Base-by-base conservation (phyloP, 1,284 basidiomycete genomes). In the Ganoderma leucocontextum region DNA sequence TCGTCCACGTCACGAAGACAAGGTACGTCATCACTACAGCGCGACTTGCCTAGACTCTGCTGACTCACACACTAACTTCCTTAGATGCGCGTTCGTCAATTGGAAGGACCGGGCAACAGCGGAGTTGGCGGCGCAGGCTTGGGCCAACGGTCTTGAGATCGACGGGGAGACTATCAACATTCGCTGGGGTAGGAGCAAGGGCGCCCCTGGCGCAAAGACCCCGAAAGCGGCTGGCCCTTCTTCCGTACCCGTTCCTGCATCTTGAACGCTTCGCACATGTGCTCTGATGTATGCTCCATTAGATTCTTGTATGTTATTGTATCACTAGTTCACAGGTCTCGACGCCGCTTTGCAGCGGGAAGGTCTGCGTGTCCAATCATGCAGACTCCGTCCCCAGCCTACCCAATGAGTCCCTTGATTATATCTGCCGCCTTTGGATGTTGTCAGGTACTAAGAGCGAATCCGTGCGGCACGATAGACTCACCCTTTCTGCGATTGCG, bases 31-130 rank as follows among this genome's bases (percentile, higher is more conserved):
- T 38, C 33, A 9, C 39, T 60, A 19, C 35, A 59, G 33, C 33
- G 17, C 19, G 47, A 36, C 47, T 12, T 49, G 22, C 41, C 58
- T 60, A 29, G 15, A 47, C 22, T 52, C 59, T 6, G 44, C 59
- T 52, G 69, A 72, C 49, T 73, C 38, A 9, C 17, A 33, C 6
- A 13, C 33, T 9, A 49, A 42, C 59, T 33, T 42, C 59, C 17
- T 39, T 80, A 95, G 95, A 81, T 98, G 96, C 80, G 97, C 97
- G 0, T 99, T 99, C 80, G 87, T 99, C 68, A 98, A 98, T 80
- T 99, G 99, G 82, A 90, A 86, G 69, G 89, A 93, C 66, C 87
- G 98, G 36, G 77, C 85, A 2, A 84, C 88, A 19, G 97, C 98
- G 15, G 98, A 99, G 79, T 81, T 84, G 9, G 96, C 95, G 0